Percentiles rank a stretch among this genome's conserved stretches.
Conservation (phyloP, 805 yeast genomes). For the Kodamaea fukazawae region DNA sequence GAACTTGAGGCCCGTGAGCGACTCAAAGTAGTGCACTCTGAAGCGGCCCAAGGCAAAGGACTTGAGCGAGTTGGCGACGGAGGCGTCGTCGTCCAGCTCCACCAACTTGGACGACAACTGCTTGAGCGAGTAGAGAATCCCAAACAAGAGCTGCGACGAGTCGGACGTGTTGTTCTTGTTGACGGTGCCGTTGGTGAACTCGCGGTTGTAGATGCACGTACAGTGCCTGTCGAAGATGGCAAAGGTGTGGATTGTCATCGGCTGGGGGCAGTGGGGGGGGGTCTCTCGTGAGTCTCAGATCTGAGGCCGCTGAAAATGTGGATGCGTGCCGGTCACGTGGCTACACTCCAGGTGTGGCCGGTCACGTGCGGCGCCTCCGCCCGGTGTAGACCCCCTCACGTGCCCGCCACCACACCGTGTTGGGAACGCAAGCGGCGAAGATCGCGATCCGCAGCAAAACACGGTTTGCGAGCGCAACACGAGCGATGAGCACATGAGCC, state of each 20-base stretch:
- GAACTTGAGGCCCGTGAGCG: slow-evolving; percentile 75
- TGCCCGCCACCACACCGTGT: too few species aligned
- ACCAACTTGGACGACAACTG: slow-evolving; percentile 63
- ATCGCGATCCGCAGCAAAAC: too few species aligned
- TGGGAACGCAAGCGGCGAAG: too few species aligned
- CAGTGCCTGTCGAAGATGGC: slow-evolving; percentile 93
- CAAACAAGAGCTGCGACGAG: slow-evolving; percentile 78
- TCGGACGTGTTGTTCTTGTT: slow-evolving; percentile 64
- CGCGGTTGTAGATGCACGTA: slow-evolving; percentile 77
- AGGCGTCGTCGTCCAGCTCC: slow-evolving; percentile 21
- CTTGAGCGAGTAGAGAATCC: slow-evolving; percentile 75
- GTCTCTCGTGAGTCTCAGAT: too few species aligned
- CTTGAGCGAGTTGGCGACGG: slow-evolving; percentile 34
- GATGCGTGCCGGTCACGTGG: background rate
- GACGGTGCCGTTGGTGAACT: slow-evolving; percentile 38
- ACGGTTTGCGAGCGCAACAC: too few species aligned
- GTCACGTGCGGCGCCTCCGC: slow-evolving; percentile 1
- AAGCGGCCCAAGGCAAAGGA: slow-evolving; percentile 72
- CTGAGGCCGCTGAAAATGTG: background rate
- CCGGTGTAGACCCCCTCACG: too few species aligned
- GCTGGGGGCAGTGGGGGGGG: too few species aligned
- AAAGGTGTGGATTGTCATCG: slow-evolving; percentile 22
- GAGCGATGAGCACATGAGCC: too few species aligned
- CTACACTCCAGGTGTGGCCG: background rate
- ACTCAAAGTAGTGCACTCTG: slow-evolving; percentile 76